phyloP scores from a whole-genome alignment of 2,329 filamentous ascomycete species.

The Fusarium secorum region DNA sequence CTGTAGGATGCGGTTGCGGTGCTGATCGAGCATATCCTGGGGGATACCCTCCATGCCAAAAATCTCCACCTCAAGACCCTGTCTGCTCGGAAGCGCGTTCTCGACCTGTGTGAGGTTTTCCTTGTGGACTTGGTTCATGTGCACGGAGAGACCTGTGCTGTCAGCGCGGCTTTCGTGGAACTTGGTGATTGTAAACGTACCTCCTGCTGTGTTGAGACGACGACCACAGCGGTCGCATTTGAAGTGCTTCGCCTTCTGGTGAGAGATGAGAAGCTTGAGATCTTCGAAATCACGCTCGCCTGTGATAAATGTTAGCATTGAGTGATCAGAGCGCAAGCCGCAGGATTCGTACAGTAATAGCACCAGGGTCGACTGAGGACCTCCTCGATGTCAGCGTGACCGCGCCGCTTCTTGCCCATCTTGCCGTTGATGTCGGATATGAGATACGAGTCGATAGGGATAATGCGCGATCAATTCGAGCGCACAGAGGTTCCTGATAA shows the following conservation, averaged over 20 bases:
- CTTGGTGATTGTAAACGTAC: conserved; percentile 56
- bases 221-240: conserved; percentile 93
- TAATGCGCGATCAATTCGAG: conserved; percentile 19
- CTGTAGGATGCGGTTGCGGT: conserved; percentile 85
- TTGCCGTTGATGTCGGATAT: conserved; percentile 9
- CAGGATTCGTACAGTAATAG: conserved; percentile 78
- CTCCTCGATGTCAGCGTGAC: conserved; percentile 86
- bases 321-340: conserved; percentile 1
- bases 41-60: conserved; percentile 99
- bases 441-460: neutral
- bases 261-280: conserved; percentile 92
- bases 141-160: conserved; percentile 81
- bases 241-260: conserved; percentile 99
- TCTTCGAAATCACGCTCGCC: conserved; percentile 97
- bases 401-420: conserved; percentile 92
- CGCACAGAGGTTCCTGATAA: conserved; percentile 26
- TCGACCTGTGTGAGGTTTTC: conserved; percentile 87
- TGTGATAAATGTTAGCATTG: conserved; percentile 46
- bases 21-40: conserved; percentile 80
- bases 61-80: conserved; percentile 90
- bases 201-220: conserved; percentile 91
- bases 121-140: conserved; percentile 99
- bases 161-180: conserved; percentile 6
- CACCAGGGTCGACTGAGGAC: conserved; percentile 90
- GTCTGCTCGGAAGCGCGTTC: conserved; percentile 87